Conservation (phyloP, 768 basidiomycete species). For the Hericium rajendrae region DNA sequence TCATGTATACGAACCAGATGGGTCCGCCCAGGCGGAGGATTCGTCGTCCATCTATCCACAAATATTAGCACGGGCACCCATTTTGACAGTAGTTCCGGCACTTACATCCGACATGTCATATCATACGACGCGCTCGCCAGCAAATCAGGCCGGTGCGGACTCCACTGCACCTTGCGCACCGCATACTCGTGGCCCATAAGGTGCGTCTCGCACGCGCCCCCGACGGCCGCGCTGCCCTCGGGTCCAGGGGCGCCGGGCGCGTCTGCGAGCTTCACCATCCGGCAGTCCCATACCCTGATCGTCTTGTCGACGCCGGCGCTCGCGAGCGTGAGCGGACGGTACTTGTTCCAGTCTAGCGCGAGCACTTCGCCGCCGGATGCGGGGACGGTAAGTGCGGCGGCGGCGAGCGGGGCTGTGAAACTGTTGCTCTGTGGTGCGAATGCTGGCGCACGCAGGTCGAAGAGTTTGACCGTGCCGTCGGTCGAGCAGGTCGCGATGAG, state of each 20-base stretch:
- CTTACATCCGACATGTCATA: slow-evolving; percentile 90
- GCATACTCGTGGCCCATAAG: slow-evolving; percentile 86
- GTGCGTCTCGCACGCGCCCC: slow-evolving; percentile 60
- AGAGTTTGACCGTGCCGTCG: slow-evolving; percentile 78
- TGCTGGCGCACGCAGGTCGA: slow-evolving; percentile 63
- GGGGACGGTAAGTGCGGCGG: slow-evolving; percentile 67
- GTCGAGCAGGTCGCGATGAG: slow-evolving; percentile 76
- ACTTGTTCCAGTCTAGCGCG: slow-evolving; percentile 89
- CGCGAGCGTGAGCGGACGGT: slow-evolving; percentile 67
- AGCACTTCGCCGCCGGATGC: slow-evolving; percentile 74
- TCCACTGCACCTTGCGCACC: slow-evolving; percentile 83
- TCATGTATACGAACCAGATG: slow-evolving; percentile 68
- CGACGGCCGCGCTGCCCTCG: slow-evolving; percentile 38
- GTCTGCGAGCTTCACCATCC: slow-evolving; percentile 57
- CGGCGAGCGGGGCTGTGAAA: slow-evolving; percentile 59
- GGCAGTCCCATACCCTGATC: slow-evolving; percentile 77
- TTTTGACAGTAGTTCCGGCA: slow-evolving; percentile 8
- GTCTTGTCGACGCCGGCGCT: slow-evolving; percentile 72
- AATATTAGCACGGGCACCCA: neutral
- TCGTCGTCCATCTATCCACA: slow-evolving; percentile 56
- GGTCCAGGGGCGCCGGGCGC: slow-evolving; percentile 22
- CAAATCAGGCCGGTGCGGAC: slow-evolving; percentile 64
- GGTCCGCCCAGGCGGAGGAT: slow-evolving; percentile 36
- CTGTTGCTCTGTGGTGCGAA: slow-evolving; percentile 42
- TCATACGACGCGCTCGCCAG: slow-evolving; percentile 79